These are phyloP conservation scores for Solanum hybrid DNA, from an alignment of 305 asterid genomes.

Conservation along the genomic window DNA sequence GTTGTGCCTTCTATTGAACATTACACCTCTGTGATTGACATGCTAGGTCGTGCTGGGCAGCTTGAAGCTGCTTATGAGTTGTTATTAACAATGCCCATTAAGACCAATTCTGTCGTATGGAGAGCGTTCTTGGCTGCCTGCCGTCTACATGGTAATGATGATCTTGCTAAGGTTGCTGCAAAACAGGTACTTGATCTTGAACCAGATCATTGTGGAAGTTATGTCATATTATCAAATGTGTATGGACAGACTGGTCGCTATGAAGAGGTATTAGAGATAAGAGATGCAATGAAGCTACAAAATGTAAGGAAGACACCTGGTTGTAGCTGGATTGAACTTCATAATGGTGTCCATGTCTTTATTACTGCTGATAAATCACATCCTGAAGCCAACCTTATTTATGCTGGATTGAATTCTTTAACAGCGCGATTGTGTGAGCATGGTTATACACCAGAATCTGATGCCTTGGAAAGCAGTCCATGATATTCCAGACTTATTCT, in stretches of 20 bases:
- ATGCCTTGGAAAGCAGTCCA: slow-evolving; percentile 29
- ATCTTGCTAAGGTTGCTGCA: slow-evolving; percentile 52
- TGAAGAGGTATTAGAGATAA: slow-evolving; percentile 59
- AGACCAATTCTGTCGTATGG: slow-evolving; percentile 78
- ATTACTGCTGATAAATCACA: slow-evolving; percentile 43
- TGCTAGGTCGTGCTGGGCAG: slow-evolving; percentile 80
- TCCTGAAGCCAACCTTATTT: slow-evolving; percentile 35
- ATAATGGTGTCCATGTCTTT: slow-evolving; percentile 54
- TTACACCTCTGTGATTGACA: slow-evolving; percentile 73
- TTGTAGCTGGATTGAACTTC: slow-evolving; percentile 79
- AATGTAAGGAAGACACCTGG: slow-evolving; percentile 82
- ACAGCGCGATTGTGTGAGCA: slow-evolving; percentile 41
- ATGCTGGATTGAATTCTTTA: slow-evolving; percentile 46
- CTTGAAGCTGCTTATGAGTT: slow-evolving; percentile 57
- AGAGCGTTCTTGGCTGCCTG: slow-evolving; percentile 70
- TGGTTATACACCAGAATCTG: slow-evolving; percentile 19
- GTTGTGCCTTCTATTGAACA: slow-evolving; percentile 59
- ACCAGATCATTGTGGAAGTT: slow-evolving; percentile 69
- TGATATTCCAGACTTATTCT: not conserved
- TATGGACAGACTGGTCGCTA: slow-evolving; percentile 69
- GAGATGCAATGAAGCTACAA: slow-evolving; percentile 58
- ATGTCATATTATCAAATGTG: slow-evolving; percentile 65
- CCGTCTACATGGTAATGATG: slow-evolving; percentile 54
- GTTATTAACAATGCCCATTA: slow-evolving; percentile 43
- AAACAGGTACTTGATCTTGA: slow-evolving; percentile 45